These are phyloP conservation scores for Populus deltoides DNA, from an alignment of 345 rosid genomes.

Conservation along the genomic window DNA sequence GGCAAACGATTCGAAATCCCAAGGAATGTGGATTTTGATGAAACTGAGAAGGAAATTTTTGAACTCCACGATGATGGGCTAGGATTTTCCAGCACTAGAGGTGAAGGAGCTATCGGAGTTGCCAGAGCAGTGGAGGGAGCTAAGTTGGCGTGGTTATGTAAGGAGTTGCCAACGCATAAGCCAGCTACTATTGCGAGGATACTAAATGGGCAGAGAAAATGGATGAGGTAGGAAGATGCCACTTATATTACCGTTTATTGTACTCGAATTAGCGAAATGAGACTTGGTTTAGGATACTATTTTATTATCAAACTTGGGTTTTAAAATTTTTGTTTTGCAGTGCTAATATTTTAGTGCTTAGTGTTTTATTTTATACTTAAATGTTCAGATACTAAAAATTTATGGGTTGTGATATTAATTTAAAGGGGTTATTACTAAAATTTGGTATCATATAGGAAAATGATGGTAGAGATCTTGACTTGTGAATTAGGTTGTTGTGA, in stretches of 20 bases:
- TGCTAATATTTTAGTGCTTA: not conserved
- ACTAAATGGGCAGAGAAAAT: slow-evolving; percentile 76
- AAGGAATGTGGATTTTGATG: slow-evolving; percentile 20
- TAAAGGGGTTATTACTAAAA: not conserved
- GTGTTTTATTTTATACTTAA: not conserved
- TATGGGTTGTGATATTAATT: not conserved
- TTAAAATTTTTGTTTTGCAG: not conserved
- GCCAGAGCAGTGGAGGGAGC: slow-evolving; percentile 86
- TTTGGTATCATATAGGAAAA: not conserved
- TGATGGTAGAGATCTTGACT: not conserved
- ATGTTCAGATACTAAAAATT: not conserved
- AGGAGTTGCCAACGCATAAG: slow-evolving; percentile 72
- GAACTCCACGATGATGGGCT: slow-evolving; percentile 11
- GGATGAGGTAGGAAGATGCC: slow-evolving; percentile 84
- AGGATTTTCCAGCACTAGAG: slow-evolving; percentile 42
- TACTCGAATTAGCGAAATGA: slow-evolving; percentile 77
- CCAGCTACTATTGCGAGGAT: slow-evolving; percentile 63
- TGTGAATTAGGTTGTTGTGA: not conserved
- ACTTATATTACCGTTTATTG: slow-evolving; percentile 70
- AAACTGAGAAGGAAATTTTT: slow-evolving; percentile 4
- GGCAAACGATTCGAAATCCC: slow-evolving; percentile 10
- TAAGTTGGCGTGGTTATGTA: slow-evolving; percentile 89
- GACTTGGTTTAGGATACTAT: slow-evolving; percentile 60
- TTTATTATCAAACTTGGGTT: not conserved
- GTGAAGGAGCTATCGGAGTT: slow-evolving; percentile 67